Conservation (phyloP, 2,329 filamentous ascomycete genomes). For the Madurella fahalii region DNA sequence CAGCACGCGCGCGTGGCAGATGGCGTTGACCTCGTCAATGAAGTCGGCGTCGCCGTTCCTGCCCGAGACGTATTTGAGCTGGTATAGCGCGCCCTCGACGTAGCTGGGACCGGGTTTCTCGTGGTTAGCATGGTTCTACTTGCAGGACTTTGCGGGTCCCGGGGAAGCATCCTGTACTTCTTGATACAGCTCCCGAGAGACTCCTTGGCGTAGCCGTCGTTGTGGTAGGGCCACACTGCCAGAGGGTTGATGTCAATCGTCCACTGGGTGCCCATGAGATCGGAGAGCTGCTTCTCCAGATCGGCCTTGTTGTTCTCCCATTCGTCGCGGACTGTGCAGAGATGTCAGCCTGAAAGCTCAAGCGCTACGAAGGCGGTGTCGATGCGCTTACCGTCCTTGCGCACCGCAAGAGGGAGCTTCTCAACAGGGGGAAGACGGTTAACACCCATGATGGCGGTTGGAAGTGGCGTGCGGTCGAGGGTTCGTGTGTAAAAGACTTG, state of each 20-base stretch:
- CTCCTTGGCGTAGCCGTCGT: constrained; percentile 38
- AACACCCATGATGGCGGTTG: constrained; percentile 28
- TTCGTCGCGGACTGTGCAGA: constrained; percentile 45
- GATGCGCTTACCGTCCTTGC: constrained; percentile 45
- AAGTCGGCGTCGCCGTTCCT: constrained; percentile 35
- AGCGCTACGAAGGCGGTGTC: neutral
- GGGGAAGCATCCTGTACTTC: constrained; percentile 33
- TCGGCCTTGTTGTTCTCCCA: constrained; percentile 46
- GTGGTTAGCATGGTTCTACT: neutral
- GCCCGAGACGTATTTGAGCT: constrained; percentile 37
- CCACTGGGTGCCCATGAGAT: constrained; percentile 45
- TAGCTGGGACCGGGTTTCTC: constrained; percentile 34
- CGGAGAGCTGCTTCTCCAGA: constrained; percentile 42
- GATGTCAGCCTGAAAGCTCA: neutral
- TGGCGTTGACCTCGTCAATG: constrained; percentile 45
- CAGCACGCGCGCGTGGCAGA: constrained; percentile 41
- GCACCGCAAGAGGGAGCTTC: constrained; percentile 48
- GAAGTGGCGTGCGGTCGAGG: neutral
- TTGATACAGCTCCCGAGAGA: constrained; percentile 43
- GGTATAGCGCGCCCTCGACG: constrained; percentile 38
- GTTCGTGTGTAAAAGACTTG: neutral
- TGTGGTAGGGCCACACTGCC: constrained; percentile 45
- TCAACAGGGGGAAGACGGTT: constrained; percentile 41
- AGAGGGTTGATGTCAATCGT: constrained; percentile 46
- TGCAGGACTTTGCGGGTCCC: neutral